Percentiles rank a stretch among this genome's conserved stretches.
These are phyloP conservation scores for Cochlearia excelsa DNA, from an alignment of 345 rosid species.

Conservation along the genomic window DNA sequence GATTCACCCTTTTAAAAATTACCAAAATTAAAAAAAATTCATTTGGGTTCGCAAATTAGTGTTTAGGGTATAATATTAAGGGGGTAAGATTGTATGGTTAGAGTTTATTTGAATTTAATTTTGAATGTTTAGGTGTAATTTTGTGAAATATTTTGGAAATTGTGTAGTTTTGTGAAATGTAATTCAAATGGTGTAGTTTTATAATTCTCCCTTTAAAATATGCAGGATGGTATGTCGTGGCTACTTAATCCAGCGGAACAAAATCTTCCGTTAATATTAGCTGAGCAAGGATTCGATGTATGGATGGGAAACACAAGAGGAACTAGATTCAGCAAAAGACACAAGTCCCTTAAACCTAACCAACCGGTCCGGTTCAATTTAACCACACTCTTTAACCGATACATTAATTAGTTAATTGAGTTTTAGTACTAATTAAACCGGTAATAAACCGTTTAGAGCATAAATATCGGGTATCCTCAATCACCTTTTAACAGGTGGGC, in stretches of 20 bases:
- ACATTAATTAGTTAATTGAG: background rate
- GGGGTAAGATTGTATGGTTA: background rate
- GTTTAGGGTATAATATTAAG: too few relatives aligned
- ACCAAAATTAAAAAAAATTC: too few relatives aligned
- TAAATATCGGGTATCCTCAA: too few relatives aligned
- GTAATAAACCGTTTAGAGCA: slow-evolving; percentile 10
- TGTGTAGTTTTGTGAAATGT: too few relatives aligned
- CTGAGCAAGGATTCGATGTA: slow-evolving; percentile 89
- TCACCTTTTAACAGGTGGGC: too few relatives aligned
- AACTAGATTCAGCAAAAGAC: slow-evolving; percentile 70
- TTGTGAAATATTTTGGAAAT: too few relatives aligned
- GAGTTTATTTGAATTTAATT: too few relatives aligned
- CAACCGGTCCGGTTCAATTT: slow-evolving; percentile 39
- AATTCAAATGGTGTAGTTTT: too few relatives aligned
- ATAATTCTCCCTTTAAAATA: background rate
- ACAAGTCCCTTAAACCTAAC: slow-evolving; percentile 47
- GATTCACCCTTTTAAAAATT: too few relatives aligned
- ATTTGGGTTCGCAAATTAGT: too few relatives aligned
- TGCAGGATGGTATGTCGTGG: slow-evolving; percentile 95
- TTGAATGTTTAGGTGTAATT: too few relatives aligned
- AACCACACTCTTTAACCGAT: background rate
- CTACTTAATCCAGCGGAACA: slow-evolving; percentile 77
- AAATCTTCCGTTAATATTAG: slow-evolving; percentile 74
- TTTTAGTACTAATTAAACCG: background rate
- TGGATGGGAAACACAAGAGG: slow-evolving; percentile 91